Percentiles rank a stretch among this genome's conserved stretches.
Evolutionary conservation across 805 yeast species (phyloP).

Genomic region (Tetrapisispora phaffii): DNA sequence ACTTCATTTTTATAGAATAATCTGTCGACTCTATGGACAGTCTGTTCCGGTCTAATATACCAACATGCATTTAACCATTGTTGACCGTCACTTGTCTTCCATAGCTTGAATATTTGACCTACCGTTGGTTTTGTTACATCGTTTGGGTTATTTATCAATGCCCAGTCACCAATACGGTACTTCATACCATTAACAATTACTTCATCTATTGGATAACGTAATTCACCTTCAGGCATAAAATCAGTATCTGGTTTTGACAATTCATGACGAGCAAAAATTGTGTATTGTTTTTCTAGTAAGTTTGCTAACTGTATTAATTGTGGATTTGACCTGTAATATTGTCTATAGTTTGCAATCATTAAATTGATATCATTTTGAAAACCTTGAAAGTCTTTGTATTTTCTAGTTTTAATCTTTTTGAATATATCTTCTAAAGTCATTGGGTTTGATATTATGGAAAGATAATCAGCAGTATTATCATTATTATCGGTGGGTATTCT

Average conservation of each 20-base stretch:
- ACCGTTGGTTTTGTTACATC: conserved; percentile 85
- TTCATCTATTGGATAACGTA: conserved; percentile 73
- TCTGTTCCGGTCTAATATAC: conserved; percentile 97
- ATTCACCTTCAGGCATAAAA: conserved; percentile 48
- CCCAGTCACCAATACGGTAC: conserved; percentile 92
- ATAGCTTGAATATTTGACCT: conserved; percentile 86
- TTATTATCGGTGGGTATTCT: conserved; percentile 55
- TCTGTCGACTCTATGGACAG: conserved; percentile 86
- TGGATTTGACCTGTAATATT: conserved; percentile 50
- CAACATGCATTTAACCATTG: conserved; percentile 91
- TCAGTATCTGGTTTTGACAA: conserved; percentile 74
- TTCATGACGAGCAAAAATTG: conserved; percentile 52
- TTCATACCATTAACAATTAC: conserved; percentile 60
- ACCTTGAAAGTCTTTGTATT: conserved; percentile 62
- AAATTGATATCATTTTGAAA: conserved; percentile 69
- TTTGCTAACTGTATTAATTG: conserved; percentile 52
- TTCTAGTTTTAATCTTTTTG: conserved; percentile 75
- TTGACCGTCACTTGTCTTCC: conserved; percentile 75
- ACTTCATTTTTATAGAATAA: conserved; percentile 90
- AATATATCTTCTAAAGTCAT: conserved; percentile 64
- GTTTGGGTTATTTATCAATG: conserved; percentile 74
- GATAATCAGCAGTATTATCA: conserved; percentile 27
- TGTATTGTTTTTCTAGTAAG: conserved; percentile 51
- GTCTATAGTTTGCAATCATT: conserved; percentile 65
- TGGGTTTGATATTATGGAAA: conserved; percentile 45